Percentiles rank a stretch among this genome's conserved stretches.
Evolutionary conservation across 192 early-diverging fungal species (phyloP).

Genomic region (Linnemannia schmuckeri): DNA sequence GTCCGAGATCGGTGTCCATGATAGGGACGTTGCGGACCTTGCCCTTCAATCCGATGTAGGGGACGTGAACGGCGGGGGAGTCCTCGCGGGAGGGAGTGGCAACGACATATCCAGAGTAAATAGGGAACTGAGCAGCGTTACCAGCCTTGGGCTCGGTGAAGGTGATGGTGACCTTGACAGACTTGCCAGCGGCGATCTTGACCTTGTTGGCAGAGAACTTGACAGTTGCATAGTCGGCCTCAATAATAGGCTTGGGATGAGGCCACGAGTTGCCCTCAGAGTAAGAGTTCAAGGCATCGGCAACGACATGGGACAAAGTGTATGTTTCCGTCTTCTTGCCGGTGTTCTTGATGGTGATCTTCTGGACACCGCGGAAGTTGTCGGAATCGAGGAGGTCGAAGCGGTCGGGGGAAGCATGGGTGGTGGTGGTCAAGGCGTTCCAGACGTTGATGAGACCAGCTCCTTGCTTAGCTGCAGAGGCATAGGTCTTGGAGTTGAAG

Average conservation of each 20-base stretch:
- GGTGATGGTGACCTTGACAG: constrained; percentile 43
- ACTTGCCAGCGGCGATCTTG: constrained; percentile 41
- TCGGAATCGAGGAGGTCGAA: constrained; percentile 69
- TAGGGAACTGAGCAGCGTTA: constrained; percentile 18
- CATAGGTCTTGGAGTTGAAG: not conserved
- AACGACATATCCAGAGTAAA: constrained; percentile 40
- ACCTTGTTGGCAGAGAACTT: constrained; percentile 36
- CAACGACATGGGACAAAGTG: constrained; percentile 52
- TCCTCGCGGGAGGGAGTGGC: constrained; percentile 33
- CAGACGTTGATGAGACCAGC: constrained; percentile 82
- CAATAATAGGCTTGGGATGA: constrained; percentile 27
- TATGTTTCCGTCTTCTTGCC: constrained; percentile 49
- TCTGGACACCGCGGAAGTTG: constrained; percentile 39
- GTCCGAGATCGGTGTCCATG: constrained; percentile 30
- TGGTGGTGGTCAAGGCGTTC: constrained; percentile 67
- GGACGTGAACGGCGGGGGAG: constrained; percentile 26
- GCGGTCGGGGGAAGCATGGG: constrained; percentile 65
- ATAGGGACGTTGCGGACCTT: constrained; percentile 36
- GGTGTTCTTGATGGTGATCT: constrained; percentile 59
- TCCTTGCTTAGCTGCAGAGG: constrained; percentile 73
- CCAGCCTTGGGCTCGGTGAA: constrained; percentile 59
- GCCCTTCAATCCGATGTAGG: constrained; percentile 54
- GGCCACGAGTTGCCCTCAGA: constrained; percentile 30
- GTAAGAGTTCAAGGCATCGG: constrained; percentile 61
- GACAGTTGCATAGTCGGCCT: constrained; percentile 53